Percentiles rank a stretch among this genome's conserved stretches.
phyloP scores from a whole-genome alignment of 2,329 filamentous ascomycete genomes.

The Ophiocordyceps polyrhachis-furcata region DNA sequence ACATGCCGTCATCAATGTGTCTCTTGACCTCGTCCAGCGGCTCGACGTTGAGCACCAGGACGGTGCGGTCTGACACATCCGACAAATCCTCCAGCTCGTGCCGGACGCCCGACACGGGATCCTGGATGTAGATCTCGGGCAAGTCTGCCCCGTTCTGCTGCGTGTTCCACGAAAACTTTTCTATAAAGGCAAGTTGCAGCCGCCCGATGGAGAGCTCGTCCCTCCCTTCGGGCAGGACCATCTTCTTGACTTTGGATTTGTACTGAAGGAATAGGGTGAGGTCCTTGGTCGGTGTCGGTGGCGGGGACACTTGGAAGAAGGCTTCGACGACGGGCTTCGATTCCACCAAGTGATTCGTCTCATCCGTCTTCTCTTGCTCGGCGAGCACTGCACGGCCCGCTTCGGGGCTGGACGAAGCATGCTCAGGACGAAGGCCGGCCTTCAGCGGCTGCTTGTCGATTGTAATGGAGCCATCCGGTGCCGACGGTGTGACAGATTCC shows the following conservation, averaged over 20 bases:
- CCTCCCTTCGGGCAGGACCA: constrained; percentile 68
- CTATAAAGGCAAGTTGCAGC: constrained; percentile 88
- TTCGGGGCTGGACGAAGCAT: constrained; percentile 9
- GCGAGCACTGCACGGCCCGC: constrained; percentile 3
- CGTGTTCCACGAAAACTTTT: constrained; percentile 98
- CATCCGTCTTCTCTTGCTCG: constrained; percentile 7
- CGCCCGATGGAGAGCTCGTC: constrained; percentile 72
- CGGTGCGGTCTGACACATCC: constrained; percentile 87
- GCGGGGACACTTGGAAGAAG: constrained; percentile 44
- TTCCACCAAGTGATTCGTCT: constrained; percentile 16
- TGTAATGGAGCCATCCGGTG: constrained; percentile 3
- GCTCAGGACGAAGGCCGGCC: not conserved
- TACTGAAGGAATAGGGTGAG: constrained; percentile 90
- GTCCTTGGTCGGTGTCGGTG: constrained; percentile 53
- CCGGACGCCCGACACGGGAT: constrained; percentile 85
- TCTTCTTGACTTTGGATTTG: constrained; percentile 94
- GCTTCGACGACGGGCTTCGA: constrained; percentile 23
- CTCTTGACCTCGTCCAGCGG: constrained; percentile 87
- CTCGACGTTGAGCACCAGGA: constrained; percentile 89
- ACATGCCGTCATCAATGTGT: constrained; percentile 85
- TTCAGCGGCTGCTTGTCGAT: not conserved
- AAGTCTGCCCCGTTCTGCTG: constrained; percentile 83
- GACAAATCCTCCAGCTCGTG: constrained; percentile 87
- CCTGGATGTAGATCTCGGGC: constrained; percentile 95
- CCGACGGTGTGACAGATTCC: constrained; percentile 19